Conservation (phyloP, 2,329 filamentous ascomycete genomes). For the Parafenestella ontariensis region DNA sequence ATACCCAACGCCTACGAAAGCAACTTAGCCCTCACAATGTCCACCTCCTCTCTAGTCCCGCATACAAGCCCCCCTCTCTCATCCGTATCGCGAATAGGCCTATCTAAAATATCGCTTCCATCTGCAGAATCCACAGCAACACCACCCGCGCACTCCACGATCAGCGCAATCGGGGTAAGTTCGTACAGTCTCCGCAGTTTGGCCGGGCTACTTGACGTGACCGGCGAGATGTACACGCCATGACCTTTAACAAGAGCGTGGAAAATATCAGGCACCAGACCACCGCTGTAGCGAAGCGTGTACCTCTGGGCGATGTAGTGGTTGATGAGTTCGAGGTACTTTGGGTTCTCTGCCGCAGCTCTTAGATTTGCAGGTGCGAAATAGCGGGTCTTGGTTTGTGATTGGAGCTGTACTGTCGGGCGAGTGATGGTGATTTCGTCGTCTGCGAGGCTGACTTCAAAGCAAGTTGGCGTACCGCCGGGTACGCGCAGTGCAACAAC, state of each 20-base stretch:
- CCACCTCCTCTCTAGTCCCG: constrained; percentile 39
- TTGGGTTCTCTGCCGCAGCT: constrained; percentile 59
- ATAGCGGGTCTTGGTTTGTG: constrained; percentile 59
- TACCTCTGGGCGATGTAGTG: constrained; percentile 62
- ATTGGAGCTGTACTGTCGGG: constrained; percentile 19
- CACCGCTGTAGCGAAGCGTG: constrained; percentile 67
- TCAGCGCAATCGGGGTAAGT: constrained; percentile 64
- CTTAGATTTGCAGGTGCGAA: constrained; percentile 70
- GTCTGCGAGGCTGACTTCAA: constrained; percentile 59
- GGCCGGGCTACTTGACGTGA: constrained; percentile 59
- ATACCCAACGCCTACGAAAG: background rate
- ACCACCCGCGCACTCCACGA: constrained; percentile 67
- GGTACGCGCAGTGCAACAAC: constrained; percentile 62
- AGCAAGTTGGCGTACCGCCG: constrained; percentile 50
- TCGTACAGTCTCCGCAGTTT: constrained; percentile 68
- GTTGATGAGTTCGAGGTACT: constrained; percentile 60
- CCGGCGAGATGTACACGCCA: constrained; percentile 66
- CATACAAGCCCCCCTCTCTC: constrained; percentile 43
- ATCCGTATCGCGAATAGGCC: constrained; percentile 33
- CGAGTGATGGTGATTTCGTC: constrained; percentile 48
- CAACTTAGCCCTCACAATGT: constrained; percentile 19
- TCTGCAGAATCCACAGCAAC: constrained; percentile 59
- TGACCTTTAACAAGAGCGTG: constrained; percentile 68
- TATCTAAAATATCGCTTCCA: constrained; percentile 32
- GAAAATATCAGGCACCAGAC: constrained; percentile 67